phyloP scores from a whole-genome alignment of 116 monocot species.

The Papilionanthe hybrid region DNA sequence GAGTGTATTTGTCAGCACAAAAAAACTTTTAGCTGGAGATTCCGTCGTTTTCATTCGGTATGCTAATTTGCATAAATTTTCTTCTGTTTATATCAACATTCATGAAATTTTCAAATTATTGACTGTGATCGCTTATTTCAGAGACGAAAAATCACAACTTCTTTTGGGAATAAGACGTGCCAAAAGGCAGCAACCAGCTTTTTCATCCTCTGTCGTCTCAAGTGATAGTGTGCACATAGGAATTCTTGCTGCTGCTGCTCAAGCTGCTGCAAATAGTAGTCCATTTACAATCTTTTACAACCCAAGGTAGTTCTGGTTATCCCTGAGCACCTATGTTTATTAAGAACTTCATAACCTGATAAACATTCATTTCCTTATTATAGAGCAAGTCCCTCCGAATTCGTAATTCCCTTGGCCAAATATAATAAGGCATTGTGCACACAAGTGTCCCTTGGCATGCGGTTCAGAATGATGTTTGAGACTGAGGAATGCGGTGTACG shows the following conservation, averaged over 20 bases:
- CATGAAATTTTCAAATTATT: background rate
- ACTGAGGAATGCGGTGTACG: slow-evolving; percentile 88
- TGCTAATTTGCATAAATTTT: background rate
- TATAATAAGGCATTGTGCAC: slow-evolving; percentile 88
- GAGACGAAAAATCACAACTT: slow-evolving; percentile 88
- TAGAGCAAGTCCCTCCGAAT: slow-evolving; percentile 84
- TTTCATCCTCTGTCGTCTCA: slow-evolving; percentile 85
- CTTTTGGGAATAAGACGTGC: slow-evolving; percentile 74
- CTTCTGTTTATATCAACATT: background rate
- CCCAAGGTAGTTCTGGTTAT: slow-evolving; percentile 48
- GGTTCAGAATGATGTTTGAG: slow-evolving; percentile 98
- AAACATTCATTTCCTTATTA: slow-evolving; percentile 1
- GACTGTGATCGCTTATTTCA: slow-evolving; percentile 12
- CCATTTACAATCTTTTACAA: slow-evolving; percentile 88
- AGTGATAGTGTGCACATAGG: slow-evolving; percentile 98
- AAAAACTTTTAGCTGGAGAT: slow-evolving; percentile 79
- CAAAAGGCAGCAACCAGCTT: slow-evolving; percentile 63
- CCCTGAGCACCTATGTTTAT: background rate
- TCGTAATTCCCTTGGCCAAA: slow-evolving; percentile 86
- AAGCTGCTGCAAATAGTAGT: slow-evolving; percentile 83
- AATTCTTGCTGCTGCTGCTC: slow-evolving; percentile 87
- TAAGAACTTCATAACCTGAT: slow-evolving; percentile 9
- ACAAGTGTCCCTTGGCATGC: slow-evolving; percentile 89
- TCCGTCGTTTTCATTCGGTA: slow-evolving; percentile 90
- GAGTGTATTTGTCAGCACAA: slow-evolving; percentile 88